Percentiles rank a stretch among this genome's conserved stretches.
phyloP scores from a whole-genome alignment of 2,329 filamentous ascomycete species.

The Fusarium chuoi region DNA sequence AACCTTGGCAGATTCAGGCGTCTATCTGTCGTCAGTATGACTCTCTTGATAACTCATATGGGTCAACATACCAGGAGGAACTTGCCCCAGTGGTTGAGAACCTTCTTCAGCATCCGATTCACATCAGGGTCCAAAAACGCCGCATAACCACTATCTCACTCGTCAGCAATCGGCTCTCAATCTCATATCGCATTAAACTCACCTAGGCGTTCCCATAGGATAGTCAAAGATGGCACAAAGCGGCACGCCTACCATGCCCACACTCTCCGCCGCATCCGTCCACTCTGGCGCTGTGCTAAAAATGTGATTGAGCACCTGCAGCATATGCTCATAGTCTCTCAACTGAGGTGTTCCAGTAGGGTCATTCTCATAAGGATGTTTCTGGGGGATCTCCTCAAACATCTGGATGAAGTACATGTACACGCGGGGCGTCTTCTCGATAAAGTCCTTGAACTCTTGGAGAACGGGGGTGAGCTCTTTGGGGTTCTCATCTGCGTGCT shows the following conservation, averaged over 20 bases:
- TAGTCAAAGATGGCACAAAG: conserved; percentile 65
- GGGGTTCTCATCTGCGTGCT: conserved; percentile 63
- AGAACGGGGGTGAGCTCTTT: conserved; percentile 68
- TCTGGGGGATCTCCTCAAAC: conserved; percentile 73
- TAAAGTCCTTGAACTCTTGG: conserved; percentile 72
- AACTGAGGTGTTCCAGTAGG: conserved; percentile 72
- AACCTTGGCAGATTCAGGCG: conserved; percentile 64
- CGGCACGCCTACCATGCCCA: conserved; percentile 65
- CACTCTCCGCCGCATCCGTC: conserved; percentile 62
- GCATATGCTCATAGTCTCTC: conserved; percentile 73
- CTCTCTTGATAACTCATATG: neutral
- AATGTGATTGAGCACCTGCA: conserved; percentile 71
- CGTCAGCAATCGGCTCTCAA: neutral
- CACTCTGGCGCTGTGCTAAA: conserved; percentile 62
- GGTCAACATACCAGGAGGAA: conserved; percentile 56
- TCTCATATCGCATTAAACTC: neutral
- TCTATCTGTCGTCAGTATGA: conserved; percentile 42
- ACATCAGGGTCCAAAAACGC: conserved; percentile 67
- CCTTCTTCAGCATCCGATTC: conserved; percentile 63
- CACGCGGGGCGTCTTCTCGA: conserved; percentile 70
- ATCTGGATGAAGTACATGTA: conserved; percentile 75
- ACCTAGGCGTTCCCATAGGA: conserved; percentile 65
- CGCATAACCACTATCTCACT: conserved; percentile 55
- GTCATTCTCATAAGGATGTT: conserved; percentile 68
- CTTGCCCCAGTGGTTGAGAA: conserved; percentile 67